Base-by-base conservation (phyloP, 805 yeast species). In the Yamadazyma philogaea region DNA sequence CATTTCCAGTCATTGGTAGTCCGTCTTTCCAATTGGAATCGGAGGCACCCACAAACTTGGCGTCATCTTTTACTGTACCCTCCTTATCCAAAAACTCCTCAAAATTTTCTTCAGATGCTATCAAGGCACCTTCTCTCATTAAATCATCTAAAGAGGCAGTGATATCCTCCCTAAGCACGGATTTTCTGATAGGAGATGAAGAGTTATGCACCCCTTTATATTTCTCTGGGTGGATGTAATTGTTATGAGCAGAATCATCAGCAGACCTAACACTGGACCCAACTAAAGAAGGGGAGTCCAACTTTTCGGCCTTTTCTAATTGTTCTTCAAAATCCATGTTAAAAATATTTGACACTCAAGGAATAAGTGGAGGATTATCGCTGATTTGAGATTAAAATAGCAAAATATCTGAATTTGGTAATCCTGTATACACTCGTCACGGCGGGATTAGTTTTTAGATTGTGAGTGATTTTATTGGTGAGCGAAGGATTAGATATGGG, bases 101-200 rank as follows among this genome's bases (percentile, higher is more conserved):
- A 50, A 80, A 72, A 47, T 71, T 75, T 50, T 72, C 81, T 42
- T 79, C 84, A 2, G 70, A 63, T 0, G 72, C 74, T 52, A 70
- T 56, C 39, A 70, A 60, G 1, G 75, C 75, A 6, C 75, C 75
- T 48, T 70, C 75, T 40, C 53, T 68, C 44, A 70, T 70, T 54
- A 70, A 64, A 38, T 76, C 82, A 47, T 75, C 77, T 51, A 79
- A 57, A 6, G 81, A 60, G 3, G 82, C 82, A 30, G 82, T 77
- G 34, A 78, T 39, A 37, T 41, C 42, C 20, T 40, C 28, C 22
- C 39, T 44, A 5, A 45, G 33, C n/a, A 39, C 12, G 14, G 36
- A 34, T 21, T 49, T 51, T 30, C 51, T 55, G 33, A 42, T 46
- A n/a, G 37, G 22, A 6, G 37, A 24, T 11, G 33, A n/a, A 5